Evolutionary conservation across 352 stramenopile species (phyloP).

Genomic region (Pythium phragmiticola): DNA sequence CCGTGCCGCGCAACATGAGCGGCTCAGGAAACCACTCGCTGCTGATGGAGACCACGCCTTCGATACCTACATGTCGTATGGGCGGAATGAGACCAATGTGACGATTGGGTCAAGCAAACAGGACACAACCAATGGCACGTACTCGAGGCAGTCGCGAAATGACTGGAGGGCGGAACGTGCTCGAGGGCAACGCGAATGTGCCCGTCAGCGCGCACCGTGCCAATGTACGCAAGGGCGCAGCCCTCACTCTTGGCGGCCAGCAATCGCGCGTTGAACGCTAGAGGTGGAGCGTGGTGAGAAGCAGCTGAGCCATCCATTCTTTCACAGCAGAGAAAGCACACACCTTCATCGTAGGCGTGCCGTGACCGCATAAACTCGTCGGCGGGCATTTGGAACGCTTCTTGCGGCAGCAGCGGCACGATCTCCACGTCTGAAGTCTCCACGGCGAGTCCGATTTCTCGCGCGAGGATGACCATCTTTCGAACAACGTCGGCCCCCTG

Average conservation of each 20-base stretch:
- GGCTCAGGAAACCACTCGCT: slow-evolving; percentile 63
- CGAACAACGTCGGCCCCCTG: slow-evolving; percentile 63
- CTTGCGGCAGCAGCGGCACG: slow-evolving; percentile 41
- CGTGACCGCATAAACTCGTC: slow-evolving; percentile 57
- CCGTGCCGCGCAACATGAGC: slow-evolving; percentile 57
- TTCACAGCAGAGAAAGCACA: background rate
- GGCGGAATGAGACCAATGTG: background rate
- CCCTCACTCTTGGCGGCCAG: slow-evolving; percentile 27
- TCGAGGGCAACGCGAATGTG: slow-evolving; percentile 42
- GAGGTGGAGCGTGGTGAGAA: background rate
- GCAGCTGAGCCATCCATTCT: too few relatives aligned
- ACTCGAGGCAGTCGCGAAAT: slow-evolving; percentile 40
- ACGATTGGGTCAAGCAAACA: too few relatives aligned
- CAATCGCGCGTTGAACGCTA: slow-evolving; percentile 31
- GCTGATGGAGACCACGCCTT: slow-evolving; percentile 58
- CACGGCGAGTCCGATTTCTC: slow-evolving; percentile 41
- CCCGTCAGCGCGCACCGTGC: slow-evolving; percentile 42
- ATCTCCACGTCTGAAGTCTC: slow-evolving; percentile 43
- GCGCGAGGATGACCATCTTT: slow-evolving; percentile 68
- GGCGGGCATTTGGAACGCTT: slow-evolving; percentile 39
- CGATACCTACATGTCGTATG: slow-evolving; percentile 36
- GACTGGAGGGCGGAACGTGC: slow-evolving; percentile 24
- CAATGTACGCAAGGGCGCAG: slow-evolving; percentile 53
- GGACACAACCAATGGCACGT: background rate
- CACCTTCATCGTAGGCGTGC: slow-evolving; percentile 37